phyloP scores from a whole-genome alignment of 331 rosid genomes.

The Quercus tomentella region DNA sequence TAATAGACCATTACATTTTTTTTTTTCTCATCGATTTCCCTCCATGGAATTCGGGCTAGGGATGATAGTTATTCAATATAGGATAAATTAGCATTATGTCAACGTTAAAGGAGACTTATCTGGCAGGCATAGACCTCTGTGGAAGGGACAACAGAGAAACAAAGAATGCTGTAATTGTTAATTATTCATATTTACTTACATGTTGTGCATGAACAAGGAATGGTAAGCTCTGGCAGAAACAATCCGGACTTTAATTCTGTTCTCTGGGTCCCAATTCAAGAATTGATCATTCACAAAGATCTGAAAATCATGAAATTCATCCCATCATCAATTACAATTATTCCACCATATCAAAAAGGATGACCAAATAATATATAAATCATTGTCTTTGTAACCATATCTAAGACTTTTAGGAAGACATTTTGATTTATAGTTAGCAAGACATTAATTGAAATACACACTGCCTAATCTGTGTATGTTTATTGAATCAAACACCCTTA shows the following conservation, averaged over 20 bases:
- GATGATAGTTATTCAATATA: conserved; percentile 14
- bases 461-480: neutral
- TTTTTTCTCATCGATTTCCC: conserved; percentile 2
- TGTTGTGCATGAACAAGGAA: conserved; percentile 98
- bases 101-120: conserved; percentile 60
- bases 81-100: conserved; percentile 18
- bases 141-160: conserved; percentile 27
- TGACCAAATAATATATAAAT: neutral
- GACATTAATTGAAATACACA: neutral
- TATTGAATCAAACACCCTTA: neutral
- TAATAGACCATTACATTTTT: conserved; percentile 24
- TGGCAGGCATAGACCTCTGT: conserved; percentile 42
- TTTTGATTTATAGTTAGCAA: neutral
- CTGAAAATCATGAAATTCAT: conserved; percentile 28
- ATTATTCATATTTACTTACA: conserved; percentile 39
- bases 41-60: conserved; percentile 8
- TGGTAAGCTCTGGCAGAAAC: conserved; percentile 97
- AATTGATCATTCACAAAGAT: conserved; percentile 88
- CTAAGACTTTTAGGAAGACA: neutral
- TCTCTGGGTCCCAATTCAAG: conserved; percentile 88
- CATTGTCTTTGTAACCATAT: neutral
- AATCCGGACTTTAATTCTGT: conserved; percentile 86
- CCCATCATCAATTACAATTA: neutral
- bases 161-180: conserved; percentile 20
- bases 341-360: neutral